Base-by-base conservation (phyloP, 345 rosid species). In the Draba incana region DNA sequence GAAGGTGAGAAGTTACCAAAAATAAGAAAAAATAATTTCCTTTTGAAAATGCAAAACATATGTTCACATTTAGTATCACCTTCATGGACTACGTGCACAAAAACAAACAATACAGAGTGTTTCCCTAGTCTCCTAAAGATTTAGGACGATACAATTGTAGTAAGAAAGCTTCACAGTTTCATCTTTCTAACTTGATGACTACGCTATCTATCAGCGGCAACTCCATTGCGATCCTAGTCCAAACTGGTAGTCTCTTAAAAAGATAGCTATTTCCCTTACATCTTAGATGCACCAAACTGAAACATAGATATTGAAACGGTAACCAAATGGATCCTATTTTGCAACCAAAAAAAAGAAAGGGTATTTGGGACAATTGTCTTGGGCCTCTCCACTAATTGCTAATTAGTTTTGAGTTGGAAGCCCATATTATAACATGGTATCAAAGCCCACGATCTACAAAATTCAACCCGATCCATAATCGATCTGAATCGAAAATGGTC, bases 121-220 rank as follows among this genome's bases (percentile, higher is more conserved):
- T 47, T 48, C 30, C 41, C 33, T 49, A 44, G 37, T 33, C 55
- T 55, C 9, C 14, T 41, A 69, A 42, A 39, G 44, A 33, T 62
- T 53, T 3, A 70, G 7, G 47, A 62, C 33, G 41, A 24, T 54
- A 35, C 63, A 3, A 13, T 24, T 30, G 5, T 37, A 9, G 57
- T 12, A 41, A 56, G n/a, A 72, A 41, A 65, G 71, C 35, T 60
- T 47, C 49, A 59, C 64, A 74, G 51, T 62, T 52, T 78, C 84
- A 93, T 76, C 85, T 82, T 80, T 90, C 94, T 48, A 93, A 80
- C 81, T 88, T 93, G 78, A 96, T 90, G 14, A 93, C 71, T 74
- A 93, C 76, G 24, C 90, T 91, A 38, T 93, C 96, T 84, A 85
- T 79, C 4, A 82, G n/a, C n/a, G n/a, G n/a, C n/a, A n/a, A n/a